Percentiles rank a stretch among this genome's conserved stretches.
Evolutionary conservation across 176 grass and related monocot species (phyloP).

Genomic region (Neostapfia colusana): DNA sequence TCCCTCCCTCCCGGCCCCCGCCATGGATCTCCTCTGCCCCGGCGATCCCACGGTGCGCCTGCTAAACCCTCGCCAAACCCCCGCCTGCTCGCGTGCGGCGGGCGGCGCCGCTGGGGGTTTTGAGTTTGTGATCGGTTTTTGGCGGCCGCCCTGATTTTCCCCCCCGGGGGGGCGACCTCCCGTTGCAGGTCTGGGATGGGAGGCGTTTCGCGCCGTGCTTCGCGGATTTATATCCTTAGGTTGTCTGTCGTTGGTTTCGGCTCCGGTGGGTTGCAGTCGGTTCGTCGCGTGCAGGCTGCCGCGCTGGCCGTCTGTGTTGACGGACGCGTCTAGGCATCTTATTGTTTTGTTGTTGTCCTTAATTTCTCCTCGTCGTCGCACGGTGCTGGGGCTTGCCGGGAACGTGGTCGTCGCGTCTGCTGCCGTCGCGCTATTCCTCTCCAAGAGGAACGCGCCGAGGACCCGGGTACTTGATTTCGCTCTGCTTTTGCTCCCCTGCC

Average conservation of each 20-base stretch:
- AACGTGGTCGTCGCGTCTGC: conserved; percentile 46
- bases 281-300: neutral
- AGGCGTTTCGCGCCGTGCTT: conserved; percentile 68
- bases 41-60: conserved; percentile 37
- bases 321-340: neutral
- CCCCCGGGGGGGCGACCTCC: neutral
- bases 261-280: neutral
- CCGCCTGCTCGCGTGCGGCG: neutral
- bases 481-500: conserved; percentile 6
- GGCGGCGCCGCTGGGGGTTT: neutral
- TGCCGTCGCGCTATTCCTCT: conserved; percentile 41
- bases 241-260: neutral
- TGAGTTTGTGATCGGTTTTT: neutral
- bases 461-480: conserved; percentile 35
- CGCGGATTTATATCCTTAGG: conserved; percentile 84
- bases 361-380: conserved; percentile 27
- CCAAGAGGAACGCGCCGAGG: conserved; percentile 31
- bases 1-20: neutral
- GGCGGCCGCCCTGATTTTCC: neutral
- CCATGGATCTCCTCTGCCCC: conserved; percentile 68
- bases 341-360: neutral
- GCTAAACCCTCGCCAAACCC: neutral
- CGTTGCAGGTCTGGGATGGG: conserved; percentile 74
- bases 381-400: conserved; percentile 64
- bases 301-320: neutral